These are phyloP conservation scores for Stramenopiles sp. DNA, from an alignment of 352 stramenopile genomes.

Conservation along the genomic window DNA sequence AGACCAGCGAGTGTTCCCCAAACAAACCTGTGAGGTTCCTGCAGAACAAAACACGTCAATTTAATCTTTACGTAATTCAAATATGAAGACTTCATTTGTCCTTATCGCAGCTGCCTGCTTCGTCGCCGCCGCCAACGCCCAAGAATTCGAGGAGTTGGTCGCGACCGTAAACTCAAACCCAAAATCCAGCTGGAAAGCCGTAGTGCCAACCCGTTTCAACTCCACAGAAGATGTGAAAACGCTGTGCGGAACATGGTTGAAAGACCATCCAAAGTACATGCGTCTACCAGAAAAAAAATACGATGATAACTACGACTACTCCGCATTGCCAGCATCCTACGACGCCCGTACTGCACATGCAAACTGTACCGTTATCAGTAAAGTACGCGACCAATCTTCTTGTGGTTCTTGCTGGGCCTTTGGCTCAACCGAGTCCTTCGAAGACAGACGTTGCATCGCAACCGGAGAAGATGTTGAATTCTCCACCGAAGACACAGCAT, in stretches of 20 bases:
- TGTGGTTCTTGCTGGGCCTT: constrained; percentile 26
- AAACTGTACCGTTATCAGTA: too few species aligned
- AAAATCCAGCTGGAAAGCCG: neutral
- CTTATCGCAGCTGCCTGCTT: neutral
- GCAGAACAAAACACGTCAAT: too few species aligned
- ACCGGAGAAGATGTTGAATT: too few species aligned
- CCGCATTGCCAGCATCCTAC: neutral
- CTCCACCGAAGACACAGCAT: too few species aligned
- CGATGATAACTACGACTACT: neutral
- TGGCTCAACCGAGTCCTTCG: constrained; percentile 15
- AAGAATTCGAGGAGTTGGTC: neutral
- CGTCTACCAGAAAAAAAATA: neutral
- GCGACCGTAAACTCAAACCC: neutral
- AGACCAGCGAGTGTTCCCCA: too few species aligned
- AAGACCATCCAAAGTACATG: neutral
- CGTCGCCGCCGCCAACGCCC: neutral
- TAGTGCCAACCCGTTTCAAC: neutral
- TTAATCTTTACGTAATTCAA: too few species aligned
- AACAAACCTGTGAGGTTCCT: too few species aligned
- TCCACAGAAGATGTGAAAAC: neutral
- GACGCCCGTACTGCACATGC: neutral
- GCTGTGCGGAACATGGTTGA: neutral
- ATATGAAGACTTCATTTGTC: neutral
- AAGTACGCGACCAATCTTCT: constrained; percentile 18
- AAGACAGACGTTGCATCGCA: constrained; percentile 19